Conservation (phyloP, 768 basidiomycete genomes). For the Kwoniella botswanensis region DNA sequence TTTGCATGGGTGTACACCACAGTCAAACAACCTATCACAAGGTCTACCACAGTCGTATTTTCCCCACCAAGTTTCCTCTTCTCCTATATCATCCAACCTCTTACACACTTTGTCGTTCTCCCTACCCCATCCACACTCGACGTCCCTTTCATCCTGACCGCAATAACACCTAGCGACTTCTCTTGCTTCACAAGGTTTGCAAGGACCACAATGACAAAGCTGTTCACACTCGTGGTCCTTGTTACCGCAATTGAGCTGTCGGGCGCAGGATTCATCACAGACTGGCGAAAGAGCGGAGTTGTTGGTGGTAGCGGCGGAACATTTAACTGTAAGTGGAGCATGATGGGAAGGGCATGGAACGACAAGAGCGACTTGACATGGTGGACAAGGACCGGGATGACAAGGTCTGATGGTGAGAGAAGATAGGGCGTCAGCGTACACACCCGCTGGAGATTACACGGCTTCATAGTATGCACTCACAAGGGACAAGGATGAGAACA, state of each 20-base stretch:
- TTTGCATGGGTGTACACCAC: constrained; percentile 74
- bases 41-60: constrained; percentile 66
- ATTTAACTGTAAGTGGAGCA: constrained; percentile 62
- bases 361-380: constrained; percentile 79
- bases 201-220: constrained; percentile 79
- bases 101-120: constrained; percentile 46
- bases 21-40: constrained; percentile 76
- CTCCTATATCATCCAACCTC: constrained; percentile 59
- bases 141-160: constrained; percentile 67
- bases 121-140: constrained; percentile 66
- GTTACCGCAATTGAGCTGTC: constrained; percentile 64
- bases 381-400: constrained; percentile 96
- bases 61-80: constrained; percentile 69
- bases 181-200: constrained; percentile 67
- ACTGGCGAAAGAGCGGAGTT: constrained; percentile 47
- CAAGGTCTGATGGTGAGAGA: constrained; percentile 61
- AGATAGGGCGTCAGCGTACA: too few relatives aligned
- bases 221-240: constrained; percentile 67
- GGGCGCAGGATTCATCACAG: constrained; percentile 62
- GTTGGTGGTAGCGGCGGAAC: constrained; percentile 44
- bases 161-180: constrained; percentile 77
- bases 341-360: constrained; percentile 79
- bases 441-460: too few relatives aligned
- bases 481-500: constrained; percentile 85
- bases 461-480: constrained; percentile 26